These are phyloP conservation scores for Sphaceloma murrayae DNA, from an alignment of 2,329 filamentous ascomycete species.

Conservation along the genomic window DNA sequence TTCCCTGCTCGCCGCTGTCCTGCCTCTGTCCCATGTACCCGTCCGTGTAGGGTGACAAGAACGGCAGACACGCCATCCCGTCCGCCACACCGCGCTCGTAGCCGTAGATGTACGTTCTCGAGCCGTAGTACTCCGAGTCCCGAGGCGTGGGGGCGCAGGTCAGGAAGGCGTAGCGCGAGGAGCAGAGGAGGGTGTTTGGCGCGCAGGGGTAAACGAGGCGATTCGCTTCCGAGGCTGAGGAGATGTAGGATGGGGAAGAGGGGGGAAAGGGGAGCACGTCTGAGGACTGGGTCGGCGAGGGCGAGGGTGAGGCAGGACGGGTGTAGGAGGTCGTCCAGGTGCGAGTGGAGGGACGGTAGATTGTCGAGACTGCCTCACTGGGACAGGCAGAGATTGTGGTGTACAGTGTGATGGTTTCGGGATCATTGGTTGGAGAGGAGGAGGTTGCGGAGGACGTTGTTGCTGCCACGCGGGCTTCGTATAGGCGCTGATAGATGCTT, in stretches of 20 bases:
- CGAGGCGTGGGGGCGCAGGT: slow-evolving; percentile 28
- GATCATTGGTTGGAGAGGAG: too few relatives aligned
- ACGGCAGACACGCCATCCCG: slow-evolving; percentile 32
- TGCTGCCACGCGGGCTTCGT: slow-evolving; percentile 6
- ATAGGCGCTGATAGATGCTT: slow-evolving; percentile 1
- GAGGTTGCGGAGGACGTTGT: not conserved
- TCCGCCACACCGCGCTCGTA: slow-evolving; percentile 26
- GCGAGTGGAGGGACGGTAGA: slow-evolving; percentile 12
- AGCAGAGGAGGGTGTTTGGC: slow-evolving; percentile 35
- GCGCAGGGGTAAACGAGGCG: slow-evolving; percentile 29
- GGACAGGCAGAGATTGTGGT: slow-evolving; percentile 11
- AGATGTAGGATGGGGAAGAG: slow-evolving; percentile 12
- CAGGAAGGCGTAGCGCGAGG: slow-evolving; percentile 27
- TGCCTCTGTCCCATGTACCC: not conserved
- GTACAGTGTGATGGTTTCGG: slow-evolving; percentile 16
- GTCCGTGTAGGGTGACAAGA: slow-evolving; percentile 23
- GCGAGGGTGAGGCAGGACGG: slow-evolving; percentile 17
- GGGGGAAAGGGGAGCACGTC: slow-evolving; percentile 19
- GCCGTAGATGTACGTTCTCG: slow-evolving; percentile 27
- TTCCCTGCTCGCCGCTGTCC: not conserved
- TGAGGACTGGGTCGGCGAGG: slow-evolving; percentile 16
- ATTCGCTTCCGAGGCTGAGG: slow-evolving; percentile 24
- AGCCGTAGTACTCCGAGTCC: slow-evolving; percentile 19
- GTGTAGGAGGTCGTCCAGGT: slow-evolving; percentile 17
- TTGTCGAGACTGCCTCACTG: slow-evolving; percentile 3